A percentile compares a stretch with the other conserved stretches of the same genome.
These are phyloP conservation scores for Alternaria consortialis DNA, from an alignment of 2,329 filamentous ascomycete genomes.

Conservation along the genomic window DNA sequence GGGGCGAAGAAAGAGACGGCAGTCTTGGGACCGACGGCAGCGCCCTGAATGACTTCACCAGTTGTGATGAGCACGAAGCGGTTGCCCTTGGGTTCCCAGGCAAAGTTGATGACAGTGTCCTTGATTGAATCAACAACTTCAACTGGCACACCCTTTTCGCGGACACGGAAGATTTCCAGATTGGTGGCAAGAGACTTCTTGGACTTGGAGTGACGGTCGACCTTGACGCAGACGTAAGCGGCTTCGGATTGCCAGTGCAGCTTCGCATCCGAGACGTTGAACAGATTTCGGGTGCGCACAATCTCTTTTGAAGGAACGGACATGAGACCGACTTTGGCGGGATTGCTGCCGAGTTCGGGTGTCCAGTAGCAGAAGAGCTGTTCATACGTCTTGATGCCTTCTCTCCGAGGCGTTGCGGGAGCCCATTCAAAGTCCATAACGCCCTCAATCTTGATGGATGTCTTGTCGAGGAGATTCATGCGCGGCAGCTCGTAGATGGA, in stretches of 20 bases:
- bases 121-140: constrained; percentile 98
- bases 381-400: constrained; percentile 89
- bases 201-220: constrained; percentile 97
- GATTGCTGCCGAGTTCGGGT: constrained; percentile 96
- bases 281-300: constrained; percentile 92
- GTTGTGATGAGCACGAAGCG: constrained; percentile 97
- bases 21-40: constrained; percentile 91
- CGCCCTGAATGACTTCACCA: constrained; percentile 78
- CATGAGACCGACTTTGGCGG: constrained; percentile 96
- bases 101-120: constrained; percentile 99
- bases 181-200: constrained; percentile 98
- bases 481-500: constrained; percentile 88
- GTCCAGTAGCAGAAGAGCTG: constrained; percentile 99
- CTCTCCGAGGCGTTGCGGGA: constrained; percentile 80
- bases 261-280: constrained; percentile 97
- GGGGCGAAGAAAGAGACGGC: constrained; percentile 95
- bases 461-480: constrained; percentile 91
- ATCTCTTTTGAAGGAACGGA: constrained; percentile 94
- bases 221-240: constrained; percentile 96
- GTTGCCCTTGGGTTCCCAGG: constrained; percentile 98
- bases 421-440: constrained; percentile 99
- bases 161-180: constrained; percentile 96
- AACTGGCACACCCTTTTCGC: constrained; percentile 96
- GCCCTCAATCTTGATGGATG: constrained; percentile 93
- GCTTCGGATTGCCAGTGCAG: constrained; percentile 98